A percentile compares a stretch with the other conserved stretches of the same genome.
phyloP scores from a whole-genome alignment of 208 protist genomes.

The Trypanosoma vivax region DNA sequence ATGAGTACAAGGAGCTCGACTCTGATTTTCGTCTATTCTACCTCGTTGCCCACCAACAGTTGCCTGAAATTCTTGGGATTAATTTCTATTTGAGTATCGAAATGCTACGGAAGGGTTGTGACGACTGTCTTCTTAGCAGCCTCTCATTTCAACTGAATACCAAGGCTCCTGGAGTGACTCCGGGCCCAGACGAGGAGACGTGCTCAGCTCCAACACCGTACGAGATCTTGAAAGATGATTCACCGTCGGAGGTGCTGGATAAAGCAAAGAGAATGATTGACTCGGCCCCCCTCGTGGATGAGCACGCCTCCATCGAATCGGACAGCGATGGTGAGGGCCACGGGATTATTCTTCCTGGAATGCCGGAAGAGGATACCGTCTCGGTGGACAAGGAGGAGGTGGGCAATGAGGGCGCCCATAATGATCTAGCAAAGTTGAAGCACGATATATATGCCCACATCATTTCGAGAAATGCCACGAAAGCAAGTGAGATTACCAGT shows the following conservation, averaged over 20 bases:
- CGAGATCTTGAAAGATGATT: conserved; percentile 15
- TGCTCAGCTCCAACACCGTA: not conserved
- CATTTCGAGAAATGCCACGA: conserved; percentile 4
- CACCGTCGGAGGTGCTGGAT: conserved; percentile 32
- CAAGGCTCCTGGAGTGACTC: not conserved
- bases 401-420: not conserved
- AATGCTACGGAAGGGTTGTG: conserved; percentile 42
- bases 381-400: no score
- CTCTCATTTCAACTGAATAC: not conserved
- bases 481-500: not conserved
- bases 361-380: not conserved
- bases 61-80: conserved; percentile 76
- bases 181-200: not conserved
- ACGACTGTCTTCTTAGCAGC: conserved; percentile 8
- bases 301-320: conserved; percentile 45
- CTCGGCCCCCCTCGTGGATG: conserved; percentile 43
- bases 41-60: conserved; percentile 74
- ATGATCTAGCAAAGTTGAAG: conserved; percentile 17
- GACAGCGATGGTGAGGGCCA: conserved; percentile 85
- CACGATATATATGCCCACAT: conserved; percentile 67
- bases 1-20: conserved; percentile 79
- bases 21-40: conserved; percentile 82
- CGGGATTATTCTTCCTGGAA: conserved; percentile 55
- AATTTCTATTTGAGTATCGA: conserved; percentile 83
- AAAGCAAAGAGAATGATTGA: conserved; percentile 46